Base-by-base conservation (phyloP, 2,329 filamentous ascomycete species). In the Huntiella decipiens region DNA sequence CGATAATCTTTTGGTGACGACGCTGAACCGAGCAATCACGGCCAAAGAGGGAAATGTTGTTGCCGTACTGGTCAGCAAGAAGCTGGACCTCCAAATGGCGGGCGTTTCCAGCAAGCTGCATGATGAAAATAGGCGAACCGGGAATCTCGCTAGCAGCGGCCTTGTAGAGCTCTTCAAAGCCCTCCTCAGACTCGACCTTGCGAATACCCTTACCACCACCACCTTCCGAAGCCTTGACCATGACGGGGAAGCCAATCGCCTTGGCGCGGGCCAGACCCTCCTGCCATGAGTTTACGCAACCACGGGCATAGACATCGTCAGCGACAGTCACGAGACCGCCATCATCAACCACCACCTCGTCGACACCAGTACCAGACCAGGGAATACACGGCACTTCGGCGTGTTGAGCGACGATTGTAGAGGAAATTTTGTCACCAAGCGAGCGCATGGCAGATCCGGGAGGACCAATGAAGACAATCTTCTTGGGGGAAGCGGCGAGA, bases 161-260 rank as follows among this genome's bases (percentile, higher is more conserved):
- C 64, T 92, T 91, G 73, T 96, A 98, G 39, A 96, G 70, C 54
- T 72, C 70, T 59, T 81, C 72, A 57, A 98, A 98, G 52, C 82
- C 78, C 37, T 88, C 80, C 61, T 94, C 87, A 51, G 70, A 70
- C 51, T 84, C 71, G 54, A 91, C 91, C 67, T 96, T 95, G 61
- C 92, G 85, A 60, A 98, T 98, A 73, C 91, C 91, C 71, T 98
- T 98, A 61, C 91, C 91, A 67, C 91, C 91, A 67, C 91, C 91
- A 66, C 91, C 91, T 69, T 98, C 91, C 2, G 91, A 96, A n/a
- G 91, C 91, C 71, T 98, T 98, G 63, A 98, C 85, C 91, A 98
- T 98, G 69, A 98, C 82, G 12, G 91, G 91, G 68, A 98, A 98
- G 54, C 91, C 91, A 61, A 98, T 98, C 58, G 84, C 73, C 61